These are phyloP conservation scores for Yarrowia keelungensis DNA, from an alignment of 805 yeast genomes.

Conservation along the genomic window DNA sequence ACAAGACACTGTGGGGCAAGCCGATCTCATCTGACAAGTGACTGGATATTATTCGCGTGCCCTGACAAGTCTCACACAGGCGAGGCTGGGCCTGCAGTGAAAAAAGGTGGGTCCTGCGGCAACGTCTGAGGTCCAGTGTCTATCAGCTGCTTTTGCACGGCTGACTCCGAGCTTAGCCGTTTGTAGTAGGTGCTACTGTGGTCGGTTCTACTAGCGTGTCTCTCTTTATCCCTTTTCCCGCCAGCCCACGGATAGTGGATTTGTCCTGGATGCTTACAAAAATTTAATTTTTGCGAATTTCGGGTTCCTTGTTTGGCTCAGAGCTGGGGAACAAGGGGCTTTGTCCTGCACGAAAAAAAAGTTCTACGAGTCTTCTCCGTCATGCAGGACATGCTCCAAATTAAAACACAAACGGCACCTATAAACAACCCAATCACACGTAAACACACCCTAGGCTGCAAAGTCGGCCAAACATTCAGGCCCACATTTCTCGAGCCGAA, in stretches of 20 bases:
- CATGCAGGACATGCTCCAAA: slow-evolving; percentile 7
- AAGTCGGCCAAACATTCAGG: background rate
- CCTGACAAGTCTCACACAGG: slow-evolving; percentile 15
- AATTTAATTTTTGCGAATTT: slow-evolving; percentile 1
- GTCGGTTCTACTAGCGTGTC: background rate
- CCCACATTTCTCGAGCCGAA: background rate
- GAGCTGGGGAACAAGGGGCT: slow-evolving; percentile 16
- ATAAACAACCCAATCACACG: background rate
- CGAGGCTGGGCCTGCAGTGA: too few relatives aligned
- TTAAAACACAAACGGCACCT: slow-evolving; percentile 1
- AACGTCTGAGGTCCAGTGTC: background rate
- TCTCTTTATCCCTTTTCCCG: slow-evolving; percentile 20
- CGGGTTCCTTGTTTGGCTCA: background rate
- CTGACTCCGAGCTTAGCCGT: slow-evolving; percentile 23
- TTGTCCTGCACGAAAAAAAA: slow-evolving; percentile 8
- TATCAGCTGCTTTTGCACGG: slow-evolving; percentile 20
- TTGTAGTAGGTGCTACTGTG: slow-evolving; percentile 18
- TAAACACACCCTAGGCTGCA: background rate
- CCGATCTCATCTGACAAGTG: slow-evolving; percentile 15
- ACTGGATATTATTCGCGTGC: slow-evolving; percentile 9
- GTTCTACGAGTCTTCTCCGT: slow-evolving; percentile 24
- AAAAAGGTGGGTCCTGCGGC: slow-evolving; percentile 15
- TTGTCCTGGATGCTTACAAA: background rate
- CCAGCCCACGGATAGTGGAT: slow-evolving; percentile 4
- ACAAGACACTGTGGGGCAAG: slow-evolving; percentile 21